Evolutionary conservation across 2,329 filamentous ascomycete species (phyloP).

Genomic region (Colletotrichum sp.): DNA sequence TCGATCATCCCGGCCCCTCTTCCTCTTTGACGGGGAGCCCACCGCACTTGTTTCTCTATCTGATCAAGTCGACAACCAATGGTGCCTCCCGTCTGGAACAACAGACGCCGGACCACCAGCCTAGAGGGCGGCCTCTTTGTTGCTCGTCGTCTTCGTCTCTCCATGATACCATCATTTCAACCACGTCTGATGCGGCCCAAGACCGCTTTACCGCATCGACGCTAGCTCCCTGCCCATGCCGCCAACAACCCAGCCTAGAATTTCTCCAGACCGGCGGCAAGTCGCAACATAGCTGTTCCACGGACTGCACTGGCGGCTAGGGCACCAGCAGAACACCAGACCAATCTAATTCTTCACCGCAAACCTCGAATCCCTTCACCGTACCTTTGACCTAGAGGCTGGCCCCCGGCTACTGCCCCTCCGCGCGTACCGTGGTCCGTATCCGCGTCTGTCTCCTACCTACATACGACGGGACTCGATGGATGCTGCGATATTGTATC

Average conservation of each 20-base stretch:
- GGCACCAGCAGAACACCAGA: background rate
- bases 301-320: background rate
- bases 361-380: conserved; percentile 3
- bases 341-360: conserved; percentile 13
- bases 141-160: background rate
- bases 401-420: background rate
- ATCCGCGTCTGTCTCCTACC: background rate
- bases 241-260: background rate
- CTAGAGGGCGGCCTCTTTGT: conserved; percentile 11
- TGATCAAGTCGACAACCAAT: background rate
- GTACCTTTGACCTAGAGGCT: background rate
- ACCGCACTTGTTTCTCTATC: background rate
- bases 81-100: background rate
- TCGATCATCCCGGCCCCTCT: background rate
- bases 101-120: background rate
- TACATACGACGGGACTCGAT: background rate
- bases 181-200: background rate
- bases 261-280: background rate
- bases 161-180: background rate
- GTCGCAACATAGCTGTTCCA: too few relatives aligned
- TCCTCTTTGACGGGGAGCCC: background rate
- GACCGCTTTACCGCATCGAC: conserved; percentile 4
- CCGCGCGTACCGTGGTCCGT: background rate
- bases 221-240: background rate
- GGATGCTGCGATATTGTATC: background rate